A percentile compares a stretch with the other conserved stretches of the same genome.
These are phyloP conservation scores for Boechera divaricarpa DNA, from an alignment of 345 rosid species.

Conservation along the genomic window DNA sequence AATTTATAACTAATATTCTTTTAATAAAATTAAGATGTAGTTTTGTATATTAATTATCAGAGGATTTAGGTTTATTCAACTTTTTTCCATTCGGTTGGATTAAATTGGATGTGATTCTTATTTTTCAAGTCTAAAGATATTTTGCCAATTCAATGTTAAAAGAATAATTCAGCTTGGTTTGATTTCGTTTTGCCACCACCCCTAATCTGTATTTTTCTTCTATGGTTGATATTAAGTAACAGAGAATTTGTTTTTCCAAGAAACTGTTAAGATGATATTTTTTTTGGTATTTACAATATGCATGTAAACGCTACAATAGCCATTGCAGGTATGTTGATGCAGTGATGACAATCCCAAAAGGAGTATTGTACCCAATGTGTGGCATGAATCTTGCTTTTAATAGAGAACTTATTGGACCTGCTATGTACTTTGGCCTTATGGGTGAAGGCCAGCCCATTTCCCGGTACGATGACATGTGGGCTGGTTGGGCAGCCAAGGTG, in stretches of 20 bases:
- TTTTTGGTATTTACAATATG: neutral
- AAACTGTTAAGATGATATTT: neutral
- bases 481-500: constrained; percentile 91
- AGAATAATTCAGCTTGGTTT: neutral
- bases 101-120: neutral
- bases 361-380: constrained; percentile 86
- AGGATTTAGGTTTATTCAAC: neutral
- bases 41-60: neutral
- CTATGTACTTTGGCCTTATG: constrained; percentile 92
- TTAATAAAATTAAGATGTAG: neutral
- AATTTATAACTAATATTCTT: neutral
- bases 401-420: constrained; percentile 83
- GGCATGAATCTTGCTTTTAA: constrained; percentile 90
- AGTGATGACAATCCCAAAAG: constrained; percentile 84
- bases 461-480: constrained; percentile 94
- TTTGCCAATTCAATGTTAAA: neutral
- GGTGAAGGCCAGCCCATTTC: constrained; percentile 93
- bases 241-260: neutral
- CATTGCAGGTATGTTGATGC: constrained; percentile 75
- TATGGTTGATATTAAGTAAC: neutral
- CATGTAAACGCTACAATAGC: constrained; percentile 22
- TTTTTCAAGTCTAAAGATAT: neutral
- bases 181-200: neutral
- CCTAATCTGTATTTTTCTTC: neutral
- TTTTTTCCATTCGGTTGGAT: neutral